Evolutionary conservation across 2,329 filamentous ascomycete genomes (phyloP).

Genomic region (Botrytis cinerea): DNA sequence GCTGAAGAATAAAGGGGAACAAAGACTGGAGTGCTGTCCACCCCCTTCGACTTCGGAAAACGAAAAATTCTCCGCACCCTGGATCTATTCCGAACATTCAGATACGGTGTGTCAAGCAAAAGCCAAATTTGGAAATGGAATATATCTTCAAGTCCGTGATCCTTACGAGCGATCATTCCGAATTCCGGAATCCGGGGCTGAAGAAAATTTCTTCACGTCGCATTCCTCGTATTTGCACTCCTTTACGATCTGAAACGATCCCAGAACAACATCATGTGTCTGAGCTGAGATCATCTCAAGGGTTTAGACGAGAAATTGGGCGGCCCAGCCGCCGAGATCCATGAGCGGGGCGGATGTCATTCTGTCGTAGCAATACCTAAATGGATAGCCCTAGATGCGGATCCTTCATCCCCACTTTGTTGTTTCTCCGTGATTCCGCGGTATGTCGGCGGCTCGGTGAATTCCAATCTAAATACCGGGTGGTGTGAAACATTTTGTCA

Average conservation of each 20-base stretch:
- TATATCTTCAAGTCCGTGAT: no score
- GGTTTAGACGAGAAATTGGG: not conserved
- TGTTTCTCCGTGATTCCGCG: not conserved
- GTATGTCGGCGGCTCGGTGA: not conserved
- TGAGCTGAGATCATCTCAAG: not conserved
- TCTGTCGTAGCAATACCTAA: not conserved
- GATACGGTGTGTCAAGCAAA: not conserved
- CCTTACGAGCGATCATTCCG: not conserved
- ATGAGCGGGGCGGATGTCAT: not conserved
- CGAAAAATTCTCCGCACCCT: accelerated
- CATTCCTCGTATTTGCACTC: not conserved
- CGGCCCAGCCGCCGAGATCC: not conserved
- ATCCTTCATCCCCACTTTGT: not conserved
- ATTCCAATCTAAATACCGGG: not conserved
- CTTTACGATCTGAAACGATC: no score
- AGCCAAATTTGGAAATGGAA: not conserved
- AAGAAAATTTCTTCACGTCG: not conserved
- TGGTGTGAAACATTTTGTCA: no score
- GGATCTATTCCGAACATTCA: not conserved
- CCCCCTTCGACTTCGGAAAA: not conserved
- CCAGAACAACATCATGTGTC: no score
- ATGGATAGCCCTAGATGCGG: not conserved
- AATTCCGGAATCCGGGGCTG: not conserved
- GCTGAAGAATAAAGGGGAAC: not conserved
- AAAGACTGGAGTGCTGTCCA: not conserved